These are phyloP conservation scores for Teunomyces cretensis DNA, from an alignment of 805 yeast genomes.

Conservation along the genomic window DNA sequence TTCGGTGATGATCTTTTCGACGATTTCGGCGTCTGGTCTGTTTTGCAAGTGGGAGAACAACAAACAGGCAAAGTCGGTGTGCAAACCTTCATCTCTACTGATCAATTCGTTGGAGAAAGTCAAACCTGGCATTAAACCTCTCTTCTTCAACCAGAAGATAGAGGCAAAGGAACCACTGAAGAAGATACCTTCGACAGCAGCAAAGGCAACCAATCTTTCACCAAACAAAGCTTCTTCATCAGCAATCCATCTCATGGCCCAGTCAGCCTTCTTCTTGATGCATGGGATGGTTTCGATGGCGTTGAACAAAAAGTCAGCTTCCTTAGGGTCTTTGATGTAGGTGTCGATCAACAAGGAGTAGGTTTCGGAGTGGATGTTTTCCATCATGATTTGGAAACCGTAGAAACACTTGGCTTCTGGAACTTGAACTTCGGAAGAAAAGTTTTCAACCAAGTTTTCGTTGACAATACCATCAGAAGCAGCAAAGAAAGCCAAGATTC, in stretches of 20 bases:
- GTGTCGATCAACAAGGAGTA: constrained; percentile 93
- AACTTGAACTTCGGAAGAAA: constrained; percentile 93
- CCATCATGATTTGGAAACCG: constrained; percentile 99
- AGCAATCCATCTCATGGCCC: constrained; percentile 97
- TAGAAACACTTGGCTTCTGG: constrained; percentile 99
- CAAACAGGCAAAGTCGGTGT: constrained; percentile 96
- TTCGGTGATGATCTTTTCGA: constrained; percentile 85
- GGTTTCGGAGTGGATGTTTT: constrained; percentile 97
- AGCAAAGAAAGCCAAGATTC: constrained; percentile 96
- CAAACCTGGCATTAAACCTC: constrained; percentile 98
- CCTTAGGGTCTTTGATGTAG: constrained; percentile 94
- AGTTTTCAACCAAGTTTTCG: constrained; percentile 95
- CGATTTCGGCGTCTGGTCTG: constrained; percentile 78
- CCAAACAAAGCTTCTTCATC: constrained; percentile 87
- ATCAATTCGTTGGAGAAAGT: constrained; percentile 97
- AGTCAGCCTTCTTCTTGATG: constrained; percentile 94
- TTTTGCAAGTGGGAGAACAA: constrained; percentile 89
- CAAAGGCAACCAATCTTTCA: constrained; percentile 96
- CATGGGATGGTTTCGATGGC: constrained; percentile 97
- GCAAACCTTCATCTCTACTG: constrained; percentile 98
- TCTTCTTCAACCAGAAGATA: constrained; percentile 97
- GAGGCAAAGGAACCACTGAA: constrained; percentile 98
- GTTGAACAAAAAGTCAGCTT: constrained; percentile 84
- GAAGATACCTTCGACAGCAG: constrained; percentile 98
- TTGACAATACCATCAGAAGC: constrained; percentile 98